Evolutionary conservation across 768 basidiomycete genomes (phyloP).

Genomic region (Mycena pura): DNA sequence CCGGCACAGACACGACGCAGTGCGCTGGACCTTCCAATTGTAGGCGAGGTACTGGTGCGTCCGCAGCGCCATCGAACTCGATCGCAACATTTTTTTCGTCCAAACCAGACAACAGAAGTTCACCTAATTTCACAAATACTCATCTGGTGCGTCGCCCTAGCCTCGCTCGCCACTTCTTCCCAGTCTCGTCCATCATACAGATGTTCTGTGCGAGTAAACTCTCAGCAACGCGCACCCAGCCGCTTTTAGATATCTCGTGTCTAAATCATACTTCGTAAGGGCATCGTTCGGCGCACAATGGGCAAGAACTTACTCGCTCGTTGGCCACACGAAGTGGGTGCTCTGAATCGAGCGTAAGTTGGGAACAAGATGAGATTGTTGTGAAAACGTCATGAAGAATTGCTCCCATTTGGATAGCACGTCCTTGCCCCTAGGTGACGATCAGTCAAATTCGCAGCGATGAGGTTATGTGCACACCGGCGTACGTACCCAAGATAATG

Average conservation of each 20-base stretch:
- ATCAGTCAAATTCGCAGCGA: not conserved
- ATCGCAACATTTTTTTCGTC: too few relatives aligned
- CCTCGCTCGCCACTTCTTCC: conserved; percentile 10
- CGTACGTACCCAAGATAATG: not conserved
- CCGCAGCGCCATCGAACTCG: too few relatives aligned
- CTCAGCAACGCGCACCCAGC: conserved; percentile 4
- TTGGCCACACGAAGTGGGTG: not conserved
- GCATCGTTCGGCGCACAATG: not conserved
- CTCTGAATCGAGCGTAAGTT: not conserved
- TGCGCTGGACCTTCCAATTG: too few relatives aligned
- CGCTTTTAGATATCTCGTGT: not conserved
- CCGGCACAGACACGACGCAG: too few relatives aligned
- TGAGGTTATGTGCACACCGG: not conserved
- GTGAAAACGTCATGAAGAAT: not conserved
- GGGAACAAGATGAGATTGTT: not conserved
- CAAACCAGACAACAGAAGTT: too few relatives aligned
- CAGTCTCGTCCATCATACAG: not conserved
- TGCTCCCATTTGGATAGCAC: not conserved
- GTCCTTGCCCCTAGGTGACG: not conserved
- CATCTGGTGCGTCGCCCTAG: too few relatives aligned
- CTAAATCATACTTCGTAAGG: not conserved
- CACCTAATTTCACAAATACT: too few relatives aligned
- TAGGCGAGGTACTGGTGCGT: too few relatives aligned
- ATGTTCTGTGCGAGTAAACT: not conserved
- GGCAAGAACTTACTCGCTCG: not conserved